Evolutionary conservation across 1,139 yeast species (phyloP), one percentile per base, ranked within the genome.

Genomic region (Saccharomyces hybrid): DNA sequence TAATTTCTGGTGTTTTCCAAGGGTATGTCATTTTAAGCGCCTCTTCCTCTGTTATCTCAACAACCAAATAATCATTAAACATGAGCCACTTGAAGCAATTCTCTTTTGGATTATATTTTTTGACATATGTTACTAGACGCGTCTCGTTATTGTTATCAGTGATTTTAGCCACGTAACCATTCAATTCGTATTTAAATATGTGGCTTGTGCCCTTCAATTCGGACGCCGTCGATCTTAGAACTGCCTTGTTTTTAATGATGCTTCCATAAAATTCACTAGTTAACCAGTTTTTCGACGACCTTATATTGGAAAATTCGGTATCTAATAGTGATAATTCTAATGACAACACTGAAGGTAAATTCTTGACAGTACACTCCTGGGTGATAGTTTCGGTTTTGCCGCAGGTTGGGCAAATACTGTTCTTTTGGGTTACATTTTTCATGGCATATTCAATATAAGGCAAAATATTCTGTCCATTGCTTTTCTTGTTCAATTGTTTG

Each of bases 31-130:
- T 74, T 65, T 89, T 81, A 54, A 89, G 76, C 0, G 82, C 87
- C 52, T 85, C 90, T 26, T 74, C 75, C 60, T 84, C 88, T 0
- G 85, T 77, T 1, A 95, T 78, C 26, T 84, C 84, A 68, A 83
- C 80, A n/a, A 90, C 98, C 62, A 93, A 74, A 70, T 91, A 95
- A 70, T 95, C 98, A 66, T 95, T 95, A 69, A 95, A 90, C 64
- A 95, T 70, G 62, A 78, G 82, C 99, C 99, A 95, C 54, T 76
- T 76, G 52, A 66, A 69, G 2, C 52, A 29, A 2, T 63, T 64
- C 2, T 60, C 53, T 2, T 56, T 51, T 4, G 60, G 59, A 51
- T 75, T 77, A 14, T 70, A 73, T n/a, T 82, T 74, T 54, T 78
- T 78, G 5, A 82, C 76, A 59, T 78, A 81, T 0, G 89, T 77